phyloP scores from a whole-genome alignment of 2,329 filamentous ascomycete species.

The Paramyrothecium sp. region DNA sequence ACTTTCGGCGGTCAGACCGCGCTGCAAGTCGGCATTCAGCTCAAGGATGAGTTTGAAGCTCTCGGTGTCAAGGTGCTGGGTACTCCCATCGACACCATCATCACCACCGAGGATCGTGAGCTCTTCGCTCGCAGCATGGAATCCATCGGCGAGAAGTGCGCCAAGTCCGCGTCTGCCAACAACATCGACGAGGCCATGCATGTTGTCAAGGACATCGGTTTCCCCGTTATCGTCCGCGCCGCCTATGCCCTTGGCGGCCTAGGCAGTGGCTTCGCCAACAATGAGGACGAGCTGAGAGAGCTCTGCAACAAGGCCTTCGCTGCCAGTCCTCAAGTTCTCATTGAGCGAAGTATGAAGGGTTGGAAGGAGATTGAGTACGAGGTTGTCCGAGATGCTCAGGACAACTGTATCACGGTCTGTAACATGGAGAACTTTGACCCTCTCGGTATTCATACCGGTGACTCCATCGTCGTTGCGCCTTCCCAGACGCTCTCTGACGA shows the following conservation, averaged over 20 bases:
- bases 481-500: constrained; percentile 96
- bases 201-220: constrained; percentile 90
- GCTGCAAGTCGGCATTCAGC: constrained; percentile 92
- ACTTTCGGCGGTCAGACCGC: constrained; percentile 98
- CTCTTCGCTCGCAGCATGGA: constrained; percentile 98
- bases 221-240: constrained; percentile 94
- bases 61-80: constrained; percentile 93
- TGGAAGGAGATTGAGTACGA: constrained; percentile 99
- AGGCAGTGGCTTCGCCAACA: constrained; percentile 91
- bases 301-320: constrained; percentile 95
- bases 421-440: constrained; percentile 99
- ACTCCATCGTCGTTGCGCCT: constrained; percentile 96
- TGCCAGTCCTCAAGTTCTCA: constrained; percentile 90
- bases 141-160: constrained; percentile 95
- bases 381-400: constrained; percentile 89
- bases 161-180: constrained; percentile 91
- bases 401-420: constrained; percentile 99
- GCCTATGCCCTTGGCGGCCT: constrained; percentile 94
- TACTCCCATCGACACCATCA: constrained; percentile 96
- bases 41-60: constrained; percentile 93
- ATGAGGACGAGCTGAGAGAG: constrained; percentile 77
- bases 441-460: constrained; percentile 94
- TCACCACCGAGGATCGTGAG: constrained; percentile 97
- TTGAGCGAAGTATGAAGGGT: constrained; percentile 98
- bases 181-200: constrained; percentile 83